Conservation (phyloP, 129 eudicot species). For the Chrysanthemum lavandulifolium region DNA sequence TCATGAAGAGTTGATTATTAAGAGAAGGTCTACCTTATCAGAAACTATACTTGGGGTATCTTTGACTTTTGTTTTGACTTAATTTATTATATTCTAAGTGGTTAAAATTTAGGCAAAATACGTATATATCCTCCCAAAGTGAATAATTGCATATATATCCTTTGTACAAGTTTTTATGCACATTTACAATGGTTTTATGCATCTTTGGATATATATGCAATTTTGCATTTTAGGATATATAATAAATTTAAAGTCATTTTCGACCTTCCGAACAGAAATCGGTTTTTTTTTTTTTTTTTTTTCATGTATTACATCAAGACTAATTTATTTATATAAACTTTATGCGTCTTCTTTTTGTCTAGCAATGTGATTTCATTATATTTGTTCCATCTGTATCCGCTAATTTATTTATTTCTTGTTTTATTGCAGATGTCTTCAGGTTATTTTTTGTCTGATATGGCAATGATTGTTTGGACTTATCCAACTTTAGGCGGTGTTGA, state of each 20-base stretch:
- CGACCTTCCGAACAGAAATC: not conserved
- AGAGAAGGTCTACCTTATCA: slow-evolving; percentile 56
- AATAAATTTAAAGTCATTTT: slow-evolving; percentile 2
- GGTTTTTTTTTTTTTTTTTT: too few relatives aligned
- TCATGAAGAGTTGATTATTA: slow-evolving; percentile 35
- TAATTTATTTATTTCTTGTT: not conserved
- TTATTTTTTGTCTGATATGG: slow-evolving; percentile 79
- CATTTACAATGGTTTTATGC: too few relatives aligned
- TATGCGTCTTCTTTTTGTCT: not conserved
- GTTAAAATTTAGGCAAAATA: too few relatives aligned
- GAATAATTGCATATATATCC: too few relatives aligned
- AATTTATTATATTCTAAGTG: not conserved
- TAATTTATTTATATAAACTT: not conserved
- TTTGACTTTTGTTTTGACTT: slow-evolving; percentile 4
- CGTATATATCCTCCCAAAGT: too few relatives aligned
- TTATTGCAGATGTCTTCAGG: slow-evolving; percentile 74
- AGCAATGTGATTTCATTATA: not conserved
- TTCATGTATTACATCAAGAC: not conserved
- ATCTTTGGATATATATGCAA: too few relatives aligned
- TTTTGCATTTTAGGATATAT: too few relatives aligned
- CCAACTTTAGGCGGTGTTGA: slow-evolving; percentile 93
- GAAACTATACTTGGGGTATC: slow-evolving; percentile 71
- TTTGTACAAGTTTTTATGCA: too few relatives aligned
- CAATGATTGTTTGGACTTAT: slow-evolving; percentile 74
- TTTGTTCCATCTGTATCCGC: not conserved